Conservation (phyloP, 805 yeast species). For the Candida argentea region DNA sequence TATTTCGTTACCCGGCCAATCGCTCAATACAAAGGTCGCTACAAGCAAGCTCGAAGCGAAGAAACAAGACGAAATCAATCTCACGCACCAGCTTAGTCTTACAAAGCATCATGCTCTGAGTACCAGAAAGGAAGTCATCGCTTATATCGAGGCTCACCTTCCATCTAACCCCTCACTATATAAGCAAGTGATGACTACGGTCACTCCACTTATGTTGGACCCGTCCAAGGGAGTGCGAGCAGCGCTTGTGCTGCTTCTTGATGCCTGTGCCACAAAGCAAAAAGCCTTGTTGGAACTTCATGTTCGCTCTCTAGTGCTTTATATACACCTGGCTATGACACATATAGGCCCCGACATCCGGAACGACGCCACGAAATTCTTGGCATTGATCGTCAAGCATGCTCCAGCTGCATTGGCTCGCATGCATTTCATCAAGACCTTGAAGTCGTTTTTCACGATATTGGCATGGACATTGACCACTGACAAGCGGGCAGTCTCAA, state of each 20-base stretch:
- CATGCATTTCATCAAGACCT: slow-evolving; percentile 57
- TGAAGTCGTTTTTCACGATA: slow-evolving; percentile 57
- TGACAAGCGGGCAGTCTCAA: slow-evolving; percentile 23
- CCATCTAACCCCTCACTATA: slow-evolving; percentile 44
- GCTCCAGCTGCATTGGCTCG: slow-evolving; percentile 48
- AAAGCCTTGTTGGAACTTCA: slow-evolving; percentile 52
- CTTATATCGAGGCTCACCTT: slow-evolving; percentile 39
- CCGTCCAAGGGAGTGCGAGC: slow-evolving; percentile 55
- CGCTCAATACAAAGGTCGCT: slow-evolving; percentile 12
- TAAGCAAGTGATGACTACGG: slow-evolving; percentile 47
- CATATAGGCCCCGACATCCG: slow-evolving; percentile 74
- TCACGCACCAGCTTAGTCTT: slow-evolving; percentile 54
- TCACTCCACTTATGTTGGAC: slow-evolving; percentile 59
- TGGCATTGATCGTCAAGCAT: slow-evolving; percentile 46
- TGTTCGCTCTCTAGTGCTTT: slow-evolving; percentile 52
- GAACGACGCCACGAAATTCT: slow-evolving; percentile 60
- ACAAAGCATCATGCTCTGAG: slow-evolving; percentile 62
- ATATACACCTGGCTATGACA: slow-evolving; percentile 86
- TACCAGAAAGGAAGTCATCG: slow-evolving; percentile 64
- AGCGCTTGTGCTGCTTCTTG: slow-evolving; percentile 38
- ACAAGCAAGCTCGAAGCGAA: slow-evolving; percentile 5
- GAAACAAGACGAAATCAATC: slow-evolving; percentile 31
- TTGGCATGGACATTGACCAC: slow-evolving; percentile 59
- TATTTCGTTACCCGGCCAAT: slow-evolving; percentile 39
- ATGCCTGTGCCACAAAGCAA: slow-evolving; percentile 38